Evolutionary conservation across 1,284 basidiomycete genomes (phyloP).

Genomic region (Xanthoconium separans): DNA sequence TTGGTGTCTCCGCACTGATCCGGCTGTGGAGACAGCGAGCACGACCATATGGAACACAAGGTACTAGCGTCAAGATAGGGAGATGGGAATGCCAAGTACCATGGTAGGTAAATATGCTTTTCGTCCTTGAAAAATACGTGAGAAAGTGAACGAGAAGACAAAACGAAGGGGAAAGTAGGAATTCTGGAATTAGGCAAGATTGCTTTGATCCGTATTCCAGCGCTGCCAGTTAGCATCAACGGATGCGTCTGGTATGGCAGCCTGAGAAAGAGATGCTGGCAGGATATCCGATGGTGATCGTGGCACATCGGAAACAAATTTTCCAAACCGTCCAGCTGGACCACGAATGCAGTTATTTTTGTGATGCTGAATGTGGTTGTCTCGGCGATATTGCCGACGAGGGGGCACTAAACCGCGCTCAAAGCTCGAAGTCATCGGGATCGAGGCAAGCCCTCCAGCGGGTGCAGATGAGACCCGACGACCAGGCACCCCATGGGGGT

Average conservation of each 20-base stretch:
- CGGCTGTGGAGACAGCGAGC: background rate
- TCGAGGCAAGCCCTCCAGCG: conserved; percentile 13
- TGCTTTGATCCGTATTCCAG: conserved; percentile 15
- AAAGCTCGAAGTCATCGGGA: conserved; percentile 14
- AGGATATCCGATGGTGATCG: conserved; percentile 20
- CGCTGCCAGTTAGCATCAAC: conserved; percentile 21
- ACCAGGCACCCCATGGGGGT: conserved; percentile 14
- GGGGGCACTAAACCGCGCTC: conserved; percentile 30
- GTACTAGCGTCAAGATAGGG: background rate
- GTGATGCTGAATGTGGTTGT: conserved; percentile 26
- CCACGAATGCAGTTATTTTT: conserved; percentile 25
- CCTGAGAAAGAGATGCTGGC: conserved; percentile 9
- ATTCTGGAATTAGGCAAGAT: conserved; percentile 4
- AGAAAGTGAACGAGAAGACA: conserved; percentile 9
- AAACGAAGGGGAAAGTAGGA: conserved; percentile 12
- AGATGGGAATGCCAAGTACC: background rate
- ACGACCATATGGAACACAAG: background rate
- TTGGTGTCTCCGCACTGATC: background rate
- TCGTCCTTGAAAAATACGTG: background rate
- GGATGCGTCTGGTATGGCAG: conserved; percentile 8
- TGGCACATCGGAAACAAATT: conserved; percentile 14
- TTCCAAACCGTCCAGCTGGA: conserved; percentile 20
- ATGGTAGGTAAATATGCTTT: background rate
- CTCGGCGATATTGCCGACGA: conserved; percentile 34
- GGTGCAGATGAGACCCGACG: conserved; percentile 18